A percentile compares a stretch with the other conserved stretches of the same genome.
phyloP scores from a whole-genome alignment of 805 yeast genomes.

The Saturnispora quitensis region DNA sequence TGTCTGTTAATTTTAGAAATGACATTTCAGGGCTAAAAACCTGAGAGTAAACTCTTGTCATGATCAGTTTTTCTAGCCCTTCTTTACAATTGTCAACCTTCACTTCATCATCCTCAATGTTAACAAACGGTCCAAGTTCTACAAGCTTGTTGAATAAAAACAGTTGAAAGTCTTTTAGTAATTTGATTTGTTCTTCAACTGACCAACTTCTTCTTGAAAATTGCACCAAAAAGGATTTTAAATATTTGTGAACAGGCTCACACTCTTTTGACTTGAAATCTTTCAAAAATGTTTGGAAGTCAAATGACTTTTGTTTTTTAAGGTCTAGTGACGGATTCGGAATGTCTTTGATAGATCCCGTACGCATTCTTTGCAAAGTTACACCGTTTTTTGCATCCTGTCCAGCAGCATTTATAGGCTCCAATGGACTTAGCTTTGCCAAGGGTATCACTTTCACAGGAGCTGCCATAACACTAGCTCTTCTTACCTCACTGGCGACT shows the following conservation, averaged over 20 bases:
- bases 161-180: slow-evolving; percentile 64
- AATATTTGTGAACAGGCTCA: slow-evolving; percentile 80
- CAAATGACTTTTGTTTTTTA: slow-evolving; percentile 41
- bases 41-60: slow-evolving; percentile 72
- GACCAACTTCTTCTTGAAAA: slow-evolving; percentile 66
- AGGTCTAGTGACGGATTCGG: slow-evolving; percentile 26
- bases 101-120: slow-evolving; percentile 41
- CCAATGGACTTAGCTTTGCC: not conserved
- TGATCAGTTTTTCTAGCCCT: slow-evolving; percentile 85
- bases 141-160: slow-evolving; percentile 60
- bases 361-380: not conserved
- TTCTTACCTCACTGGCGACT: slow-evolving; percentile 10
- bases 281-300: slow-evolving; percentile 70
- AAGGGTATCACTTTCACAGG: not conserved
- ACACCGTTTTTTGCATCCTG: not conserved
- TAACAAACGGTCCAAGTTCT: slow-evolving; percentile 63
- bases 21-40: slow-evolving; percentile 67
- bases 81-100: slow-evolving; percentile 69
- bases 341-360: slow-evolving; percentile 14
- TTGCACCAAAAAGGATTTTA: slow-evolving; percentile 73
- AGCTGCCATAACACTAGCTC: not conserved
- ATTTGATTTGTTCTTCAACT: slow-evolving; percentile 66
- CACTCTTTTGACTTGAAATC: slow-evolving; percentile 69
- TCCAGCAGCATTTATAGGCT: not conserved
- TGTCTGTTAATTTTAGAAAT: slow-evolving; percentile 35